Base-by-base conservation (phyloP, 768 basidiomycete species). In the Amanita molliuscula region DNA sequence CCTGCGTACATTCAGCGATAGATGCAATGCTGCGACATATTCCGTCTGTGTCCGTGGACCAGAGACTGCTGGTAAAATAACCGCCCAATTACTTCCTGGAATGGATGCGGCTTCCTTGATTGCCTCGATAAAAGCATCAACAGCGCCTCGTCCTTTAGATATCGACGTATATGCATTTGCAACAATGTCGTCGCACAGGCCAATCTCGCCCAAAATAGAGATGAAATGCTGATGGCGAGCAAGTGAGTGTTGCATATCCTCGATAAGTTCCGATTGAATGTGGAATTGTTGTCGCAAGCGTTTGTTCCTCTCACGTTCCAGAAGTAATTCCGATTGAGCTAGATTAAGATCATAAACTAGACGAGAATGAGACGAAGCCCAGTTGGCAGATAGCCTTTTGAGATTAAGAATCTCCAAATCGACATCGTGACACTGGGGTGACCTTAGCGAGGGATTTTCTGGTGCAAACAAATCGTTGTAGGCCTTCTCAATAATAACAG, bases 21-120 rank as follows among this genome's bases (percentile, higher is more conserved):
- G 52, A 42, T 72, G 66, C 45, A 77, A 62, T 6, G 74, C 71
- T 15, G 73, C 71, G 46, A 67, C 62, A 55, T 77, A 76, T 37
- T 72, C 65, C 20, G 71, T 69, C 21, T 66, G 58, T 34, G 67
- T 69, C 34, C 70, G 66, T 23, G 66, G 61, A 9, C 62, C 59
- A 45, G 61, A 58, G 46, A 69, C 51, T 16, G 64, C 58, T 18
- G 69, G 63, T 8, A 70, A 61, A 44, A 76, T 66, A 28, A 56
- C 67, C 8, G 73, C 63, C 69, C 76, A 74, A n/a, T 69, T 62
- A 15, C 70, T 65, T 26, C 55, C 61, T n/a, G 59, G 58, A 26
- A 66, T 64, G 6, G 66, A 56, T 33, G 70, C 65, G 6, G 75
- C 74, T 40, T 64, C 61, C 51, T 63, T 65, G 51, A 78, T 72